Conservation (phyloP, 176 grass and related monocot species). For the Carex littledalei region DNA sequence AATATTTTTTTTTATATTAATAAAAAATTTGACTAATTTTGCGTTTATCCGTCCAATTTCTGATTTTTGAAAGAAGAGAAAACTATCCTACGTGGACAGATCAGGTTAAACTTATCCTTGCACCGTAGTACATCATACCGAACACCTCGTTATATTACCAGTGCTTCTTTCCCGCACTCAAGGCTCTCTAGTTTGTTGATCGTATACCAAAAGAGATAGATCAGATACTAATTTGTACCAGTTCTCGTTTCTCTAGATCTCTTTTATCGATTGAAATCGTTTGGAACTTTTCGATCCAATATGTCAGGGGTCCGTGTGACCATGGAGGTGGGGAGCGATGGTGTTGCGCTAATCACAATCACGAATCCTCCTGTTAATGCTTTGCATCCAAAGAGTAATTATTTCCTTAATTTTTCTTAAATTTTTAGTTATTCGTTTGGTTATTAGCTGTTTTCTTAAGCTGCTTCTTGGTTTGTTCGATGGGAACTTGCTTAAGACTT, state of each 20-base stretch:
- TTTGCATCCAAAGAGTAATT: conserved; percentile 60
- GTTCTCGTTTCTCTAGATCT: background rate
- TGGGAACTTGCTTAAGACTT: background rate
- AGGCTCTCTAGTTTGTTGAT: background rate
- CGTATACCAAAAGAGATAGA: background rate
- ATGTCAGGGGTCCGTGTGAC: conserved; percentile 70
- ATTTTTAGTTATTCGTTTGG: background rate
- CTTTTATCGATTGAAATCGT: background rate
- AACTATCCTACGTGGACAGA: background rate
- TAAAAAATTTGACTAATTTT: background rate
- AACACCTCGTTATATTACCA: background rate
- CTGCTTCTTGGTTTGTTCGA: background rate
- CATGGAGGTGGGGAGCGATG: conserved; percentile 86
- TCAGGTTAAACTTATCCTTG: background rate
- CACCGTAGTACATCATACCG: background rate
- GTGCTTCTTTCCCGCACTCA: conserved; percentile 15
- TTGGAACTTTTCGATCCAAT: background rate
- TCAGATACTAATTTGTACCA: background rate
- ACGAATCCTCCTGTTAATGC: conserved; percentile 89
- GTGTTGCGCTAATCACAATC: conserved; percentile 82
- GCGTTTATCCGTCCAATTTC: background rate
- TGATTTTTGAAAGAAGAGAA: background rate
- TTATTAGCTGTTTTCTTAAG: background rate
- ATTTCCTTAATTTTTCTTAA: background rate
- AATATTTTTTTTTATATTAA: no score